phyloP scores from a whole-genome alignment of 805 yeast genomes.

The Candida endomychidarum region DNA sequence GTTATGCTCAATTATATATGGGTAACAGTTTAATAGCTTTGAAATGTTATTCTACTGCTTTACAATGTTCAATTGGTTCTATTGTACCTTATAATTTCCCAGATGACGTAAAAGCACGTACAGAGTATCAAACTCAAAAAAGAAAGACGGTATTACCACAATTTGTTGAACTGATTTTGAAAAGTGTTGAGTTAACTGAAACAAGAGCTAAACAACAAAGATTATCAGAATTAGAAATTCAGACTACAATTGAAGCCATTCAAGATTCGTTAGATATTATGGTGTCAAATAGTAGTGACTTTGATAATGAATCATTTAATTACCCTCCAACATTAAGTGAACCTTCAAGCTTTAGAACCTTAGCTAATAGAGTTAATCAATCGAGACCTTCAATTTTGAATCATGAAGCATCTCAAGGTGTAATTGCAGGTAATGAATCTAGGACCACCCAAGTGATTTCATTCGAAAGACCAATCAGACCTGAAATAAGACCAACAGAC shows the following conservation, averaged over 20 bases:
- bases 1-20: constrained; percentile 43
- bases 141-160: constrained; percentile 33
- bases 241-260: constrained; percentile 6
- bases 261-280: not conserved
- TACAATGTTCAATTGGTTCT: constrained; percentile 30
- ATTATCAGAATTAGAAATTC: constrained; percentile 22
- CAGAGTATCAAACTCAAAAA: constrained; percentile 24
- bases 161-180: constrained; percentile 36
- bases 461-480: too few relatives aligned
- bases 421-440: constrained; percentile 23
- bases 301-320: constrained; percentile 26
- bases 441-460: constrained; percentile 6
- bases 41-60: constrained; percentile 32
- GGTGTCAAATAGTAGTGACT: constrained; percentile 17
- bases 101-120: constrained; percentile 12
- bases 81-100: constrained; percentile 25
- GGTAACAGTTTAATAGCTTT: constrained; percentile 35
- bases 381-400: constrained; percentile 36
- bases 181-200: constrained; percentile 35
- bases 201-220: constrained; percentile 38
- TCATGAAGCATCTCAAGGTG: constrained; percentile 38
- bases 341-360: constrained; percentile 21
- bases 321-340: constrained; percentile 27
- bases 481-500: constrained; percentile 8
- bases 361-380: constrained; percentile 31